phyloP scores from a whole-genome alignment of 352 stramenopile species.

The Globisporangium apiculatum region DNA sequence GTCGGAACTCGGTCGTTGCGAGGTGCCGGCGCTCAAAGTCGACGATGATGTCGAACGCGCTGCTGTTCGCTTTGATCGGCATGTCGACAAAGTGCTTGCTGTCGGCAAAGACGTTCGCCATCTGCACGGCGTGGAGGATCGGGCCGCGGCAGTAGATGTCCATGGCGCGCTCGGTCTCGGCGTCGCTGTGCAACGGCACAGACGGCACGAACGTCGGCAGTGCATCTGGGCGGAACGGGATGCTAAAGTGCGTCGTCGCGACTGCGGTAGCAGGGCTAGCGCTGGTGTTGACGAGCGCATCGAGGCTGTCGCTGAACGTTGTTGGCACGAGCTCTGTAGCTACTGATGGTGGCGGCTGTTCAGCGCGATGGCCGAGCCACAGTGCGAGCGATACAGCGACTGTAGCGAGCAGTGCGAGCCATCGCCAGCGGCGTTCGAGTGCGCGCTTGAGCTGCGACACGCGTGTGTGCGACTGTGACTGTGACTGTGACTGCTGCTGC shows the following conservation, averaged over 20 bases:
- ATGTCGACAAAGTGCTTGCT: constrained; percentile 93
- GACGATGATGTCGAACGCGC: constrained; percentile 55
- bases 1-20: constrained; percentile 44
- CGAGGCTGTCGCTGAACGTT: background rate
- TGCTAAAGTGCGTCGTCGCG: background rate
- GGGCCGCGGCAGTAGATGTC: constrained; percentile 71
- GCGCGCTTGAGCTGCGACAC: constrained; percentile 1
- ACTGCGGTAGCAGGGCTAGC: background rate
- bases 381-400: background rate
- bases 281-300: background rate
- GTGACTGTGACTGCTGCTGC: background rate
- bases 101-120: constrained; percentile 76
- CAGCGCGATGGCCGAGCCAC: background rate
- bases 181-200: constrained; percentile 22
- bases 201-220: constrained; percentile 8
- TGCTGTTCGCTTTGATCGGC: constrained; percentile 82
- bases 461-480: background rate
- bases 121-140: constrained; percentile 66
- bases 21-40: constrained; percentile 57
- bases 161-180: constrained; percentile 49
- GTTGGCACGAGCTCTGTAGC: too few species aligned
- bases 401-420: background rate
- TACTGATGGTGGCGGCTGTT: too few species aligned
- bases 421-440: constrained; percentile 7
- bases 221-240: background rate